These are phyloP conservation scores for Wickerhamomyces chambardii DNA, from an alignment of 805 yeast genomes.

Conservation along the genomic window DNA sequence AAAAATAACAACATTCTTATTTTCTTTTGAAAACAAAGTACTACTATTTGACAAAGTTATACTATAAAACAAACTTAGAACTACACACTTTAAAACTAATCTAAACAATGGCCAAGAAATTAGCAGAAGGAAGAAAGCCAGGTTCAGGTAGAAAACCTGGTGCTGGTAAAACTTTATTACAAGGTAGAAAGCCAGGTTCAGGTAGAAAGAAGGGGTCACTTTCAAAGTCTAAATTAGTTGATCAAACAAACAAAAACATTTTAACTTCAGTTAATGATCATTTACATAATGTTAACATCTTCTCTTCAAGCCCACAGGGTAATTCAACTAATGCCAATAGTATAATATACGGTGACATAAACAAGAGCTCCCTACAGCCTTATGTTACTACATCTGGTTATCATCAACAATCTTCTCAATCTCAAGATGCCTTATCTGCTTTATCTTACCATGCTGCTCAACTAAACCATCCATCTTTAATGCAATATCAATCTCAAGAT, in stretches of 20 bases:
- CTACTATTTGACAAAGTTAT: too few species aligned
- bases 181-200: conserved; percentile 19
- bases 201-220: conserved; percentile 19
- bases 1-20: too few species aligned
- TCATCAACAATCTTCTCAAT: background rate
- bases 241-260: conserved; percentile 7
- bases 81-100: too few species aligned
- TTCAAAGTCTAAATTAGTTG: conserved; percentile 15
- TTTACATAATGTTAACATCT: background rate
- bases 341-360: background rate
- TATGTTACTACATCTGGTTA: background rate
- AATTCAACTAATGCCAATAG: background rate
- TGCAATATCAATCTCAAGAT: background rate
- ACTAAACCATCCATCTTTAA: background rate
- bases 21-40: too few species aligned
- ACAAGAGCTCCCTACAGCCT: background rate
- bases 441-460: background rate
- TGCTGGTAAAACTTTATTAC: conserved; percentile 16
- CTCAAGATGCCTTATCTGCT: background rate
- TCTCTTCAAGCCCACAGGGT: background rate
- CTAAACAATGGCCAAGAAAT: conserved; percentile 19
- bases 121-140: conserved; percentile 19
- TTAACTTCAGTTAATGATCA: background rate
- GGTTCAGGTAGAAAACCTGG: conserved; percentile 21
- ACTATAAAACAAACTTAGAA: too few species aligned